Percentiles rank a stretch among this genome's conserved stretches.
phyloP scores from a whole-genome alignment of 2,329 filamentous ascomycete genomes.

The Tolypocladium paradoxum region DNA sequence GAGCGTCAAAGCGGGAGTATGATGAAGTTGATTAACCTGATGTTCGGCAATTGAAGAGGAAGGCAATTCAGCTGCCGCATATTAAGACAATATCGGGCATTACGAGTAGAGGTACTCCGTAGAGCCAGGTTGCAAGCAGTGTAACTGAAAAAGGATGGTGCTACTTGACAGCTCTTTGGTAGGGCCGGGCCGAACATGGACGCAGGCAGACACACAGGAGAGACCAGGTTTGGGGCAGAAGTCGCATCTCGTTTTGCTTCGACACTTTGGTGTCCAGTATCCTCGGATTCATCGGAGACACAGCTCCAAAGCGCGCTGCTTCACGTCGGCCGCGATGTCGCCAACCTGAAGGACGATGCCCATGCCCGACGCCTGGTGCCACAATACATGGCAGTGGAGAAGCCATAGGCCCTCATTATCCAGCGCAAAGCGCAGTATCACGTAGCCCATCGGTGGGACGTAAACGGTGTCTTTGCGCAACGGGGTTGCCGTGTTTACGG shows the following conservation, averaged over 20 bases:
- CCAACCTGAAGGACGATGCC: constrained; percentile 7
- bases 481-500: constrained; percentile 10
- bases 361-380: constrained; percentile 25
- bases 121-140: too few species aligned
- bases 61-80: too few species aligned
- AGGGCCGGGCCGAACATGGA: too few species aligned
- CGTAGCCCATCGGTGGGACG: constrained; percentile 22
- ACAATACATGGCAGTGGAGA: constrained; percentile 26
- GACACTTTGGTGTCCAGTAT: background rate
- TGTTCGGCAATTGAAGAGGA: too few species aligned
- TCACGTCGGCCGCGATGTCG: background rate
- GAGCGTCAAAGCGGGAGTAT: too few species aligned
- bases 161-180: too few species aligned
- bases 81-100: too few species aligned
- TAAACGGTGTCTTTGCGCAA: constrained; percentile 20
- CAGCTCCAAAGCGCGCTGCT: background rate
- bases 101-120: too few species aligned
- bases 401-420: constrained; percentile 27
- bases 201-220: too few species aligned
- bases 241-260: background rate
- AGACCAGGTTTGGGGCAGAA: too few species aligned
- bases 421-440: constrained; percentile 20
- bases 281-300: constrained; percentile 4
- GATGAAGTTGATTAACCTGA: too few species aligned
- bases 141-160: too few species aligned